These are phyloP conservation scores for Kondoa subrosea DNA, from an alignment of 768 basidiomycete species.

Conservation along the genomic window DNA sequence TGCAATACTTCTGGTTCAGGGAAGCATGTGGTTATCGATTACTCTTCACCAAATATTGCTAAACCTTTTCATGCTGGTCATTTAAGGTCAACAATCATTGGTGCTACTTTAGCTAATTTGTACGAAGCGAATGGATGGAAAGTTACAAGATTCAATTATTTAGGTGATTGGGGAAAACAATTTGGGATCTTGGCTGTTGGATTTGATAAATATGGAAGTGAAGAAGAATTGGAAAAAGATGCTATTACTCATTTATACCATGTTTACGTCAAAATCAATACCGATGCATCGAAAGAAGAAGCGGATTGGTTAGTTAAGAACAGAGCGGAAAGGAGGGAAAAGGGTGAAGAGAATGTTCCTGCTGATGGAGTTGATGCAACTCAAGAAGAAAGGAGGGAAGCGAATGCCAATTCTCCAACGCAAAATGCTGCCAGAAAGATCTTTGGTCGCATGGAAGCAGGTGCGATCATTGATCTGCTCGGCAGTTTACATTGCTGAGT, in stretches of 20 bases:
- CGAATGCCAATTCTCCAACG: constrained; percentile 13
- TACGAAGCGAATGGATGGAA: constrained; percentile 89
- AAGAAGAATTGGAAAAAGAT: constrained; percentile 63
- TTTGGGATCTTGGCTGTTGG: constrained; percentile 60
- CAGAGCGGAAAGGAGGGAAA: constrained; percentile 24
- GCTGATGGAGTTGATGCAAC: constrained; percentile 4
- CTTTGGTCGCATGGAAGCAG: constrained; percentile 69
- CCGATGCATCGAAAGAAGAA: constrained; percentile 39
- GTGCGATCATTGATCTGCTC: constrained; percentile 3
- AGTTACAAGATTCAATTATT: constrained; percentile 77
- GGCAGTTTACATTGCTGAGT: neutral
- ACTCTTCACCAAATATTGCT: constrained; percentile 91
- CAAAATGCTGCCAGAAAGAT: constrained; percentile 49
- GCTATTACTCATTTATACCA: constrained; percentile 89
- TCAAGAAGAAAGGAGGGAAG: constrained; percentile 15
- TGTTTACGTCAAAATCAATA: constrained; percentile 85
- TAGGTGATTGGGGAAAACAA: constrained; percentile 98
- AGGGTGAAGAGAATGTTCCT: constrained; percentile 11
- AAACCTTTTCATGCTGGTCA: constrained; percentile 98
- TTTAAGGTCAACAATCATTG: constrained; percentile 92
- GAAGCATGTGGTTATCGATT: constrained; percentile 74
- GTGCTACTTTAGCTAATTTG: constrained; percentile 77
- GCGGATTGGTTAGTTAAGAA: constrained; percentile 25
- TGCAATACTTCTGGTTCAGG: constrained; percentile 57
- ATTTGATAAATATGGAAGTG: constrained; percentile 73